phyloP scores from a whole-genome alignment of 371 early-diverging fungal genomes.

The Mucor mucedo region DNA sequence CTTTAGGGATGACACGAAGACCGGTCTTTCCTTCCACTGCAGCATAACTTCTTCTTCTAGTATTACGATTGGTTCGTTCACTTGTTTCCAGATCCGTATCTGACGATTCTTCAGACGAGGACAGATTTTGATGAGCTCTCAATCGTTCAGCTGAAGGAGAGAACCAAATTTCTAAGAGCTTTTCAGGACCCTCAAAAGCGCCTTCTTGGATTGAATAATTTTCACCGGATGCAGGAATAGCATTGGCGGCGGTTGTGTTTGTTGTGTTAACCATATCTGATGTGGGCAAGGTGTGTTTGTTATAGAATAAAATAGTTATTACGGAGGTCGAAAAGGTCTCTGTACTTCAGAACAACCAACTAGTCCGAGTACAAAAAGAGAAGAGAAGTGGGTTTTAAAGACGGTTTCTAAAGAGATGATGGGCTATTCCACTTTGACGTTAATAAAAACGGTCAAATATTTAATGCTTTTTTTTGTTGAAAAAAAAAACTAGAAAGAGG shows the following conservation, averaged over 20 bases:
- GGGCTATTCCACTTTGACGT: conserved; percentile 29
- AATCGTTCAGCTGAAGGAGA: conserved; percentile 50
- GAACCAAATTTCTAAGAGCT: conserved; percentile 96
- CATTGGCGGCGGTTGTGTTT: conserved; percentile 9
- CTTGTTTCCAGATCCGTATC: conserved; percentile 29
- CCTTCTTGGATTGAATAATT: conserved; percentile 56
- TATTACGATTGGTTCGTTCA: neutral
- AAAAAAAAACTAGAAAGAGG: conserved; percentile 15
- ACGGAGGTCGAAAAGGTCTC: conserved; percentile 34
- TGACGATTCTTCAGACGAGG: conserved; percentile 34
- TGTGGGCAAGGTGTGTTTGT: neutral
- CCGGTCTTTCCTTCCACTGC: conserved; percentile 51
- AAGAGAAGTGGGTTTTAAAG: conserved; percentile 10
- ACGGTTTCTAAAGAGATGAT: conserved; percentile 38
- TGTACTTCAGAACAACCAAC: conserved; percentile 24
- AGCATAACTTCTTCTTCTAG: conserved; percentile 17
- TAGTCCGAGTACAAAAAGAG: conserved; percentile 23
- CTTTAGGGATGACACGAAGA: conserved; percentile 74
- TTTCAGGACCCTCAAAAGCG: conserved; percentile 93
- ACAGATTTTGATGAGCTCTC: conserved; percentile 34
- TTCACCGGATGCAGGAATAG: conserved; percentile 31
- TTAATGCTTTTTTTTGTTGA: conserved; percentile 12
- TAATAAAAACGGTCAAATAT: conserved; percentile 17
- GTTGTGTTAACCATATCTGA: conserved; percentile 7
- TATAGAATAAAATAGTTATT: conserved; percentile 13